Base-by-base conservation (phyloP, 306 rosid genomes). In the Vachellia pachyceras region DNA sequence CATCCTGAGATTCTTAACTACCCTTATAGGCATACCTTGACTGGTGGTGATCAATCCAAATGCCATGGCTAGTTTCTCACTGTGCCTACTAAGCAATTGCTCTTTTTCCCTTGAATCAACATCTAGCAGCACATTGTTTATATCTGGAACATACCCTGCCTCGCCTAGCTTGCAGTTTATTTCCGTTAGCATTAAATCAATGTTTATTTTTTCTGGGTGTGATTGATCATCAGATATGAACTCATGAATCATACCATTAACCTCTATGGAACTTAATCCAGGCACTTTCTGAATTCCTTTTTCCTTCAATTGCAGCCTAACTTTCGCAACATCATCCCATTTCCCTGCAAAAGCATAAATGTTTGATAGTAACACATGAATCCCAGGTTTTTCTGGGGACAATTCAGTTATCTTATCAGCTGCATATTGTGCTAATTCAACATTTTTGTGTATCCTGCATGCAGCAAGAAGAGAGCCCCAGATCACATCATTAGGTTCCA, bases 401-500 rank as follows among this genome's bases (percentile, higher is more conserved):
- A 90, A 72, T 69, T 83, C 79, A 64, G 70, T 85, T 50, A 90
- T 49, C 81, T 76, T 83, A 55, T 88, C 86, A 63, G 92, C 95
- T 52, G 94, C 91, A 39, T 80, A 87, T 64, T 82, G 76, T 23
- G 94, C 98, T 86, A 90, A 81, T 68, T 89, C 81, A 0, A 89
- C 80, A 15, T 90, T 88, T 35, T 85, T 88, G 80, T 87, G 91
- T 69, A 87, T 91, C 68, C 92, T 75, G 60, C 98, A 94, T 42
- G 98, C 92, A 17, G 97, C 91, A 73, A 94, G 71, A 73, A 94
- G 88, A 65, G 94, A 89, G 39, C 95, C 92, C 97, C 95, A 94
- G 36, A 92, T 85, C 69, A 94, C 89, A 22, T 87, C 94, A 76
- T 89, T 90, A 9, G 94, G 91, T 77, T 90, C 86, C 89, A 90